These are phyloP conservation scores for Plasmodium yoelii DNA, from an alignment of 169 alveolate genomes.

Conservation along the genomic window DNA sequence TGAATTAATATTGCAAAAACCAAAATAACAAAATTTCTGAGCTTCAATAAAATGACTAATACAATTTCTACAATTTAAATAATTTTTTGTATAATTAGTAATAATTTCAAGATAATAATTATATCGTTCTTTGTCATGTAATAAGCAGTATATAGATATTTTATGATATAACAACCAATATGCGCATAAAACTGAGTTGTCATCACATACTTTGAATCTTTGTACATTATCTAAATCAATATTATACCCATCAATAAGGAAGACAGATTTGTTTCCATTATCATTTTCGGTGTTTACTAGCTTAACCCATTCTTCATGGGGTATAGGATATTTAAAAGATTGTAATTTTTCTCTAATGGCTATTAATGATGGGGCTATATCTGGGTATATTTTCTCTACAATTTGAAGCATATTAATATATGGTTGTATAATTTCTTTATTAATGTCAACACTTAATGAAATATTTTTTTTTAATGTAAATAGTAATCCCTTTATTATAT, in stretches of 20 bases:
- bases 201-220: slow-evolving; percentile 34
- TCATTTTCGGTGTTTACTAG: background rate
- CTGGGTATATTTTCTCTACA: slow-evolving; percentile 41
- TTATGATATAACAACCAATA: slow-evolving; percentile 58
- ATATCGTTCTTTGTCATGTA: slow-evolving; percentile 30
- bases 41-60: slow-evolving; percentile 46
- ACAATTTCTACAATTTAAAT: slow-evolving; percentile 53
- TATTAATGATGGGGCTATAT: background rate
- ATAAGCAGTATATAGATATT: slow-evolving; percentile 39
- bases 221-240: background rate
- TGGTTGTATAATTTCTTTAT: slow-evolving; percentile 13
- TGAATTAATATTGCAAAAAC: slow-evolving; percentile 60
- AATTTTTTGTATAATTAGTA: slow-evolving; percentile 41
- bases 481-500: slow-evolving; percentile 48
- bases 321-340: slow-evolving; percentile 20
- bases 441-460: slow-evolving; percentile 20
- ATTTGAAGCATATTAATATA: slow-evolving; percentile 21
- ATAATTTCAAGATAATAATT: slow-evolving; percentile 13
- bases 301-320: slow-evolving; percentile 38
- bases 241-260: background rate
- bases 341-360: background rate
- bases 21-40: slow-evolving; percentile 48
- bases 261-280: background rate
- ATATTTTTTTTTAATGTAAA: slow-evolving; percentile 32
- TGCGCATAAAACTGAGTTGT: slow-evolving; percentile 35